These are phyloP conservation scores for Blastocystis sp. DNA, from an alignment of 352 stramenopile species.

Conservation along the genomic window DNA sequence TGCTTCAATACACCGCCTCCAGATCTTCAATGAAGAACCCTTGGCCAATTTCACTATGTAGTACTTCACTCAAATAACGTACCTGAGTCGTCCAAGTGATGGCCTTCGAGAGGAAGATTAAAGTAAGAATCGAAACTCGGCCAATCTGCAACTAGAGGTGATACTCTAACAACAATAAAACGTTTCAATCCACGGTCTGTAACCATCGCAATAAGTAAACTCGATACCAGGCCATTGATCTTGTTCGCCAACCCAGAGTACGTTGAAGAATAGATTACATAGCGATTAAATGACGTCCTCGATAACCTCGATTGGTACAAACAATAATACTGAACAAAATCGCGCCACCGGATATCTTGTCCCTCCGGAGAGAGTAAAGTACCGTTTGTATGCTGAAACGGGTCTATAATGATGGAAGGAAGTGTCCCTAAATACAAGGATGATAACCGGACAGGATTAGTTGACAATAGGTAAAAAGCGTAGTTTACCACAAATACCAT, in stretches of 20 bases:
- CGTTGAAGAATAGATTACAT: constrained; percentile 45
- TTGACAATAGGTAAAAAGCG: neutral
- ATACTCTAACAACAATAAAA: neutral
- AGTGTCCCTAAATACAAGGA: neutral
- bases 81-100: neutral
- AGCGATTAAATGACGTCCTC: neutral
- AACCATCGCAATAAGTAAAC: constrained; percentile 36
- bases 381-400: neutral
- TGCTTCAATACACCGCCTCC: constrained; percentile 5
- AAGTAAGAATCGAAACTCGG: constrained; percentile 56
- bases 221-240: constrained; percentile 28
- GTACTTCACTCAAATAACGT: neutral
- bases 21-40: neutral
- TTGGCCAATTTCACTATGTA: neutral
- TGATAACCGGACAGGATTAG: neutral
- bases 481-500: neutral
- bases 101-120: neutral
- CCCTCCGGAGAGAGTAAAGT: constrained; percentile 8
- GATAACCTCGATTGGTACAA: neutral
- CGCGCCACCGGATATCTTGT: constrained; percentile 3
- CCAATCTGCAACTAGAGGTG: constrained; percentile 35
- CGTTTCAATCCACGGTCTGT: constrained; percentile 18
- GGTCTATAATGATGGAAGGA: neutral
- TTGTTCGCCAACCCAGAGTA: constrained; percentile 41
- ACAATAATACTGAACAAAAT: neutral